phyloP scores from a whole-genome alignment of 2,329 filamentous ascomycete species.

The Pseudogymnoascus sp. region DNA sequence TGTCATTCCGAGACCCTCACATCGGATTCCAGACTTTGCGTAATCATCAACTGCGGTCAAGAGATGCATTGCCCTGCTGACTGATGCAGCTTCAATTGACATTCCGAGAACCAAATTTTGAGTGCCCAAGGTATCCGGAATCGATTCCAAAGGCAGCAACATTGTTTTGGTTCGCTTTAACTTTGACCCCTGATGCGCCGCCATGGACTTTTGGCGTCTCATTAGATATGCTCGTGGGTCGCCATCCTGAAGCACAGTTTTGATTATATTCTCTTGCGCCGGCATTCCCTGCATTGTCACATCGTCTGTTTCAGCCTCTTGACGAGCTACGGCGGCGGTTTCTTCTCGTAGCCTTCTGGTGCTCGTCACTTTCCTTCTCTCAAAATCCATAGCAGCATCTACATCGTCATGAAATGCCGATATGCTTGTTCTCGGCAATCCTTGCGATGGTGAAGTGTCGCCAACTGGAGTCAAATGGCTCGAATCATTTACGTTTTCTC shows the following conservation, averaged over 20 bases:
- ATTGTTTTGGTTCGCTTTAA: conserved; percentile 21
- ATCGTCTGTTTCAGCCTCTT: neutral
- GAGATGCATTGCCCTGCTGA: conserved; percentile 11
- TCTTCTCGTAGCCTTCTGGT: conserved; percentile 23
- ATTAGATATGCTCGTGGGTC: conserved; percentile 27
- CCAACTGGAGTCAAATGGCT: neutral
- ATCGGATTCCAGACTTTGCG: conserved; percentile 13
- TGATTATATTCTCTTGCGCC: neutral
- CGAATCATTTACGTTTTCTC: neutral
- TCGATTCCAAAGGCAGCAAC: conserved; percentile 23
- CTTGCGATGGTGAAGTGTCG: neutral
- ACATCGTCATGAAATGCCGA: conserved; percentile 16
- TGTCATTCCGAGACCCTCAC: conserved; percentile 16
- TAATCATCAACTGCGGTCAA: conserved; percentile 19
- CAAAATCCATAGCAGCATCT: conserved; percentile 27
- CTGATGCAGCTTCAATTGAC: conserved; percentile 5
- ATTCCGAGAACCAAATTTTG: conserved; percentile 18
- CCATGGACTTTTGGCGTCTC: conserved; percentile 20
- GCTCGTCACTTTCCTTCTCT: conserved; percentile 24
- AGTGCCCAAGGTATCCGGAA: conserved; percentile 17
- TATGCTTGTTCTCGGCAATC: neutral
- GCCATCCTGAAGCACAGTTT: conserved; percentile 18
- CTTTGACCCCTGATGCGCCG: conserved; percentile 13
- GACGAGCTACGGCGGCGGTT: neutral
- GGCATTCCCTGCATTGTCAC: neutral